A percentile compares a stretch with the other conserved stretches of the same genome.
These are phyloP conservation scores for Paracoccidioides lutzii DNA, from an alignment of 2,329 filamentous ascomycete species.

Conservation along the genomic window DNA sequence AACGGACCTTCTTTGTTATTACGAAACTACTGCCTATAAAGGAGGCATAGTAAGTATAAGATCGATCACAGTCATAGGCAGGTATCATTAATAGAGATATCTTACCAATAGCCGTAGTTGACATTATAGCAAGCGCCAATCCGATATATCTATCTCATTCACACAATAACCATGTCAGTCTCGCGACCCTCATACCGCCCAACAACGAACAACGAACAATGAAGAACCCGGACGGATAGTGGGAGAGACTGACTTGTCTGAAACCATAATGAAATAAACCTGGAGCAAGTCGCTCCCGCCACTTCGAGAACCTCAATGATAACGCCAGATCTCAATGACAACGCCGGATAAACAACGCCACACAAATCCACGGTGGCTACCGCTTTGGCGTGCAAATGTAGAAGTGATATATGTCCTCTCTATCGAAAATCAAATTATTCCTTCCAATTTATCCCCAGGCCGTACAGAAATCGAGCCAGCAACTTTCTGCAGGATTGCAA, in stretches of 20 bases:
- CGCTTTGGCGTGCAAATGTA: background rate
- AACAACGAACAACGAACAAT: conserved; percentile 8
- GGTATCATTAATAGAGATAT: background rate
- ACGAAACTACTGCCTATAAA: conserved; percentile 80
- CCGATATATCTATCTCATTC: conserved; percentile 31
- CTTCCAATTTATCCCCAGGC: background rate
- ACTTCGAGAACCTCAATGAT: conserved; percentile 5
- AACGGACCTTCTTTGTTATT: conserved; percentile 86
- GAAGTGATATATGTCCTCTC: background rate
- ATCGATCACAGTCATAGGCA: background rate
- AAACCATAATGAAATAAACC: conserved; percentile 24
- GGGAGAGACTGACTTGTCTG: conserved; percentile 28
- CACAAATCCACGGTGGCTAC: background rate
- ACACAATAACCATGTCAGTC: background rate
- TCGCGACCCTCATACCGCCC: background rate
- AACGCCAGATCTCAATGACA: background rate
- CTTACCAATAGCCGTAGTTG: conserved; percentile 37
- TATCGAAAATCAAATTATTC: background rate
- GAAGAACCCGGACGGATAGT: background rate
- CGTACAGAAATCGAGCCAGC: conserved; percentile 4
- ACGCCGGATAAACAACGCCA: background rate
- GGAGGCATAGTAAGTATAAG: background rate
- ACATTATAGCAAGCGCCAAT: conserved; percentile 34
- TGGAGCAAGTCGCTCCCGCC: conserved; percentile 27
- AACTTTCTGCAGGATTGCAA: background rate